Conservation (phyloP, 2,329 filamentous ascomycete species). For the Capronia coronata region DNA sequence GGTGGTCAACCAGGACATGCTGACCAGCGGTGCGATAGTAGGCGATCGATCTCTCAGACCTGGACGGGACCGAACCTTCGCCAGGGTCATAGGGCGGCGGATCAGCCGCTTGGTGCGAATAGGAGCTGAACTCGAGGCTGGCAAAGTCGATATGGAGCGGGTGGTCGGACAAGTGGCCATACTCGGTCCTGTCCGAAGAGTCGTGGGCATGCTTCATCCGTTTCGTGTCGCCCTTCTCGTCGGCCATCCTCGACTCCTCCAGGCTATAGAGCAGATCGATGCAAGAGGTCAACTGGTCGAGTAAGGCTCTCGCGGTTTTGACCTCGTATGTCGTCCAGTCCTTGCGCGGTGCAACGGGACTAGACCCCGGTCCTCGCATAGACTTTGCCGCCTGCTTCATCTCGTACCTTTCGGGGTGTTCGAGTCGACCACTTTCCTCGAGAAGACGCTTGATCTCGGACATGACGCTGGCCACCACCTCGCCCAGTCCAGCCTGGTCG, state of each 20-base stretch:
- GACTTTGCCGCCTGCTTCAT: slow-evolving; percentile 36
- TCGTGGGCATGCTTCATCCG: slow-evolving; percentile 18
- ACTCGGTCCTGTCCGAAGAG: slow-evolving; percentile 13
- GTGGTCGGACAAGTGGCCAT: slow-evolving; percentile 22
- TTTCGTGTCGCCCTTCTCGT: slow-evolving; percentile 22
- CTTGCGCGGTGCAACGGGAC: slow-evolving; percentile 19
- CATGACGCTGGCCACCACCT: slow-evolving; percentile 59
- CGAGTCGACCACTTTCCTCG: slow-evolving; percentile 55
- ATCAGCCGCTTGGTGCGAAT: slow-evolving; percentile 18
- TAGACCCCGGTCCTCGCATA: slow-evolving; percentile 27
- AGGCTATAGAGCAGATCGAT: slow-evolving; percentile 61
- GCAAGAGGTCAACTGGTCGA: slow-evolving; percentile 54
- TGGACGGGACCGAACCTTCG: slow-evolving; percentile 15
- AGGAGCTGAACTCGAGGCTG: slow-evolving; percentile 21
- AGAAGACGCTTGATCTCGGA: slow-evolving; percentile 58
- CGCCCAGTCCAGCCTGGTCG: slow-evolving; percentile 56
- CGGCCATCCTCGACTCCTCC: slow-evolving; percentile 46
- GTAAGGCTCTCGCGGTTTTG: slow-evolving; percentile 34
- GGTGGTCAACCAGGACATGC: slow-evolving; percentile 26
- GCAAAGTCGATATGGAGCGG: slow-evolving; percentile 27
- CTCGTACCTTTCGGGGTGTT: slow-evolving; percentile 34
- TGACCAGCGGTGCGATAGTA: slow-evolving; percentile 20
- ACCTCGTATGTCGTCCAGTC: slow-evolving; percentile 28
- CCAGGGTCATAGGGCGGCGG: slow-evolving; percentile 27
- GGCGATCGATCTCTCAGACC: slow-evolving; percentile 23